Percentiles rank a stretch among this genome's conserved stretches.
phyloP scores from a whole-genome alignment of 2,329 filamentous ascomycete genomes.

The Aspergillus phoenicis region DNA sequence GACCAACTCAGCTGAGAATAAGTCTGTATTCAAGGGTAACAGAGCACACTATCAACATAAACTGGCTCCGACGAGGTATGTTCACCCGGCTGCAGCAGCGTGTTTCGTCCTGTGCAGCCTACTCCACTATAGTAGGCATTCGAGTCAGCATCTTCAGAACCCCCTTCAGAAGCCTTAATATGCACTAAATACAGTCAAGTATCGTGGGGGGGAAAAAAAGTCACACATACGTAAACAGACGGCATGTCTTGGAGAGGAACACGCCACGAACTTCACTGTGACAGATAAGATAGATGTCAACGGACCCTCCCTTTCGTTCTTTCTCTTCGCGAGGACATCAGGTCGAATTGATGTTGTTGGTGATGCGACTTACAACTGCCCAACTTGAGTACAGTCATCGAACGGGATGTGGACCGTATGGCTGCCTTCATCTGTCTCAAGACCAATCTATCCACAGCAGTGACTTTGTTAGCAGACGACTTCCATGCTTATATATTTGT shows the following conservation, averaged over 20 bases:
- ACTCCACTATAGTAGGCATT: constrained; percentile 2
- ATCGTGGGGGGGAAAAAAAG: too few relatives aligned
- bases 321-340: not conserved
- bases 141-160: not conserved
- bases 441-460: not conserved
- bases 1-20: too few relatives aligned
- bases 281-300: not conserved
- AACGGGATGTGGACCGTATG: not conserved
- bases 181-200: too few relatives aligned
- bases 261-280: constrained; percentile 16
- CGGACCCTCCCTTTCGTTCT: too few relatives aligned
- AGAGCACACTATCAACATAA: constrained; percentile 8
- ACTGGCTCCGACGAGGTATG: constrained; percentile 11
- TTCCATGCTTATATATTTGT: too few relatives aligned
- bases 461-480: not conserved
- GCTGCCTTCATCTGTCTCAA: constrained; percentile 1
- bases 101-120: constrained; percentile 12
- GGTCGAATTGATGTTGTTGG: too few relatives aligned
- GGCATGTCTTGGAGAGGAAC: constrained; percentile 10
- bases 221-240: constrained; percentile 17
- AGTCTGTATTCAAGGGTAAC: not conserved
- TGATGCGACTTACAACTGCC: not conserved
- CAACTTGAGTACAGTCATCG: not conserved
- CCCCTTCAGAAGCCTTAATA: not conserved
- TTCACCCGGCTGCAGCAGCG: constrained; percentile 13